A percentile compares a stretch with the other conserved stretches of the same genome.
Conservation (phyloP, 2,329 filamentous ascomycete species). For the Talaromyces sp. region DNA sequence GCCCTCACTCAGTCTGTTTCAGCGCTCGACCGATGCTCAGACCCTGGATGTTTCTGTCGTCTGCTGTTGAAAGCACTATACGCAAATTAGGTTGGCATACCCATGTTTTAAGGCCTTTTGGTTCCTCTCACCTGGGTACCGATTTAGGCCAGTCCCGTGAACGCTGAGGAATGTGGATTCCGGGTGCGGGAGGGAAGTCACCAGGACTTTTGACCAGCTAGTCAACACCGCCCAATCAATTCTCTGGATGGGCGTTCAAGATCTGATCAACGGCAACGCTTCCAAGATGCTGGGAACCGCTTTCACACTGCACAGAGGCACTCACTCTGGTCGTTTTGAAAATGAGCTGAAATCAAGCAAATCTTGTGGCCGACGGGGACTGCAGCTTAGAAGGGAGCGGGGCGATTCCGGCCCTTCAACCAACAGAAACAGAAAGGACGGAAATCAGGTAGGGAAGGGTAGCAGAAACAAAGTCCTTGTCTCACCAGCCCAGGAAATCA, state of each 20-base stretch:
- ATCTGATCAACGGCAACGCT: conserved; percentile 9
- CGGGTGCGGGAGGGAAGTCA: conserved; percentile 16
- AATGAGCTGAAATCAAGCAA: background rate
- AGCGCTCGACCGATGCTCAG: background rate
- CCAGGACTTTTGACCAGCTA: conserved; percentile 11
- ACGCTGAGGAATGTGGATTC: conserved; percentile 17
- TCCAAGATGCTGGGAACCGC: background rate
- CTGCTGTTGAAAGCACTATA: background rate
- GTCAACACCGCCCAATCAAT: conserved; percentile 6
- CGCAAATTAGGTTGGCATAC: background rate
- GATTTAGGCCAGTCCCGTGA: conserved; percentile 15
- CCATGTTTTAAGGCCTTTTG: background rate
- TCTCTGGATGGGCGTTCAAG: background rate
- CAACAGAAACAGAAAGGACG: background rate
- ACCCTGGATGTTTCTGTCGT: background rate
- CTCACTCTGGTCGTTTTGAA: background rate
- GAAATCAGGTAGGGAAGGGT: background rate
- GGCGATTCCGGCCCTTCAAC: background rate
- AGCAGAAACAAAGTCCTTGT: background rate
- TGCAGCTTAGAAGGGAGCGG: background rate
- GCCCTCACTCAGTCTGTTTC: background rate
- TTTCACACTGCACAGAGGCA: background rate
- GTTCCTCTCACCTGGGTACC: conserved; percentile 10
- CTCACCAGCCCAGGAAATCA: background rate
- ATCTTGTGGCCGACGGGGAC: background rate